These are phyloP conservation scores for Debaryomycetaceae sp. DNA, from an alignment of 1,139 yeast genomes.

Conservation along the genomic window DNA sequence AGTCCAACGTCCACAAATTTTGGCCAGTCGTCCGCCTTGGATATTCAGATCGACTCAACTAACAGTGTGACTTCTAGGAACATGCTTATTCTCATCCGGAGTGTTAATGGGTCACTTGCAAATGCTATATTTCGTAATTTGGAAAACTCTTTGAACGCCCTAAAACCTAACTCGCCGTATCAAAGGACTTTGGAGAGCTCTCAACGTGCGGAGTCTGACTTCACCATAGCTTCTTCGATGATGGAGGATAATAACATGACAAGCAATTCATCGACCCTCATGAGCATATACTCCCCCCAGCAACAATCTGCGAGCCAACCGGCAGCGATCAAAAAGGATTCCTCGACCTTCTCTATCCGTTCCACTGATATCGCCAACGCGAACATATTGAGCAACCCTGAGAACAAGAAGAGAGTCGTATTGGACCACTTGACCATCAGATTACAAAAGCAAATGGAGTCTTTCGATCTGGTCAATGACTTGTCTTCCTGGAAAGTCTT, in stretches of 20 bases:
- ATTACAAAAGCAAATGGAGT: constrained; percentile 36
- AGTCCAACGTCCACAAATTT: constrained; percentile 19
- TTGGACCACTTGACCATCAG: constrained; percentile 34
- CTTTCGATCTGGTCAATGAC: constrained; percentile 25
- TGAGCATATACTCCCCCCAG: constrained; percentile 20
- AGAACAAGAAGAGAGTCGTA: constrained; percentile 16
- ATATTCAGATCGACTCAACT: constrained; percentile 32
- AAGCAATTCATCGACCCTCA: constrained; percentile 33
- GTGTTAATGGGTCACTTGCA: constrained; percentile 25
- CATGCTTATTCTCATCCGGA: constrained; percentile 33
- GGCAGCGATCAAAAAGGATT: not conserved
- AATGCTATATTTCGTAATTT: constrained; percentile 24
- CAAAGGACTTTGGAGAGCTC: constrained; percentile 18
- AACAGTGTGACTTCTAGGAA: constrained; percentile 30
- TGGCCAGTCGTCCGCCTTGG: constrained; percentile 39
- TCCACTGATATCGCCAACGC: constrained; percentile 18
- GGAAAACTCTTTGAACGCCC: constrained; percentile 25
- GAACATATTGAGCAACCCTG: constrained; percentile 21
- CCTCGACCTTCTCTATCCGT: constrained; percentile 8
- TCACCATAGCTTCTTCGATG: constrained; percentile 36
- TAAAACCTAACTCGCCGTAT: constrained; percentile 1
- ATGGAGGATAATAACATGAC: constrained; percentile 22
- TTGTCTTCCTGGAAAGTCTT: constrained; percentile 45
- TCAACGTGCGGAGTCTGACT: constrained; percentile 21
- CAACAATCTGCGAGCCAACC: not conserved